A percentile compares a stretch with the other conserved stretches of the same genome.
Evolutionary conservation across 2,329 filamentous ascomycete species (phyloP).

Genomic region (Botryotinia convoluta): DNA sequence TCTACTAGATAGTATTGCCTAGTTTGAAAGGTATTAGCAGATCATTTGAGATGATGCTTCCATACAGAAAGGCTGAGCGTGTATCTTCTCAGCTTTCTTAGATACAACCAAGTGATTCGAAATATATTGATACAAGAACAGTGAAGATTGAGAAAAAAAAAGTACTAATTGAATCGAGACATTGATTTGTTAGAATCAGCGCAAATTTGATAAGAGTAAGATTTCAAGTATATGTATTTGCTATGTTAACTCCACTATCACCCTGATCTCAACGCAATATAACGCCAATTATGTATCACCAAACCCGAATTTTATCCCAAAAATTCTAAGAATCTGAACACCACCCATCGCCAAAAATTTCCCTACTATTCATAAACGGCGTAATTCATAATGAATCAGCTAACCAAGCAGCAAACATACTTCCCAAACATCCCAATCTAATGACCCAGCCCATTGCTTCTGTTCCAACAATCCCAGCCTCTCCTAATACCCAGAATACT

Average conservation of each 20-base stretch:
- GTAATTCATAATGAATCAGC: background rate
- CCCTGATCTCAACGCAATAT: background rate
- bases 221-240: background rate
- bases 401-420: conserved; percentile 10
- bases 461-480: background rate
- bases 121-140: background rate
- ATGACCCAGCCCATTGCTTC: conserved; percentile 20
- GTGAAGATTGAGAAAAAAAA: background rate
- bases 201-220: background rate
- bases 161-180: background rate
- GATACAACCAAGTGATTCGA: background rate
- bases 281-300: background rate
- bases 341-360: background rate
- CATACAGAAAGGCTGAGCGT: background rate
- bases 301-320: background rate
- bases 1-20: background rate
- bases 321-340: background rate
- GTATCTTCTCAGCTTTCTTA: background rate
- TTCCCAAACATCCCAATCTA: conserved; percentile 12
- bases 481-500: conserved; percentile 13
- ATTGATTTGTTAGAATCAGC: background rate
- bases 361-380: background rate
- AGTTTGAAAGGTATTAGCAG: background rate
- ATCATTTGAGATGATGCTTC: background rate
- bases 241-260: background rate